These are phyloP conservation scores for Endogone sp. DNA, from an alignment of 192 early-diverging fungal genomes.

Conservation along the genomic window DNA sequence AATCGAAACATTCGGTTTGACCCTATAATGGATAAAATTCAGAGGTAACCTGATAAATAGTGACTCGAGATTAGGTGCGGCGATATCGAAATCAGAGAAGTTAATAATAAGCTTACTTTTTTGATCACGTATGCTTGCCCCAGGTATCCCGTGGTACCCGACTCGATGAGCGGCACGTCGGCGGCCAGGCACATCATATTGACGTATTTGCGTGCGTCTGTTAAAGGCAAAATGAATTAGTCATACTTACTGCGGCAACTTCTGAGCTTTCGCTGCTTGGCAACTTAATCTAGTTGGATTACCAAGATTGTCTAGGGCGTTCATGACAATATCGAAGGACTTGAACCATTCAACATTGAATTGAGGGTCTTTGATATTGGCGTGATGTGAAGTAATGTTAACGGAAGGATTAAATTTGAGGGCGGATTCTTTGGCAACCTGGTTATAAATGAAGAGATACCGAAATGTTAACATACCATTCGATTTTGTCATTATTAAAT, in stretches of 20 bases:
- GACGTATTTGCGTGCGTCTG: slow-evolving; percentile 89
- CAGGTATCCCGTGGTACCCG: slow-evolving; percentile 91
- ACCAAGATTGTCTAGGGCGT: slow-evolving; percentile 96
- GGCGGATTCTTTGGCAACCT: slow-evolving; percentile 83
- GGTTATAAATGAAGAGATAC: background rate
- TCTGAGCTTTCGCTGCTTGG: no score
- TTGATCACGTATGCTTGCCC: slow-evolving; percentile 90
- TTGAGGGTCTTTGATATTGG: slow-evolving; percentile 82
- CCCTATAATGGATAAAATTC: slow-evolving; percentile 29
- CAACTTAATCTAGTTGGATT: no score
- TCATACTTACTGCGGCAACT: background rate
- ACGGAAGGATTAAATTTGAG: slow-evolving; percentile 79
- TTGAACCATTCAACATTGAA: slow-evolving; percentile 89
- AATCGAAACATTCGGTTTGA: slow-evolving; percentile 90
- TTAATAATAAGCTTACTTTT: slow-evolving; percentile 37
- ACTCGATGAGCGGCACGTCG: slow-evolving; percentile 89
- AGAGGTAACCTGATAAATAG: no score
- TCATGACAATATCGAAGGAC: slow-evolving; percentile 87
- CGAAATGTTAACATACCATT: background rate
- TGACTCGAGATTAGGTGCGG: no score
- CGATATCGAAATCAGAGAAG: background rate
- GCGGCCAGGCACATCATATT: slow-evolving; percentile 95
- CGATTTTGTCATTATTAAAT: no score
- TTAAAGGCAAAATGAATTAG: no score
- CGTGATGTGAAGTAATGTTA: slow-evolving; percentile 73